Conservation (phyloP, 1,284 basidiomycete species). For the Leccinum griseonigrum region DNA sequence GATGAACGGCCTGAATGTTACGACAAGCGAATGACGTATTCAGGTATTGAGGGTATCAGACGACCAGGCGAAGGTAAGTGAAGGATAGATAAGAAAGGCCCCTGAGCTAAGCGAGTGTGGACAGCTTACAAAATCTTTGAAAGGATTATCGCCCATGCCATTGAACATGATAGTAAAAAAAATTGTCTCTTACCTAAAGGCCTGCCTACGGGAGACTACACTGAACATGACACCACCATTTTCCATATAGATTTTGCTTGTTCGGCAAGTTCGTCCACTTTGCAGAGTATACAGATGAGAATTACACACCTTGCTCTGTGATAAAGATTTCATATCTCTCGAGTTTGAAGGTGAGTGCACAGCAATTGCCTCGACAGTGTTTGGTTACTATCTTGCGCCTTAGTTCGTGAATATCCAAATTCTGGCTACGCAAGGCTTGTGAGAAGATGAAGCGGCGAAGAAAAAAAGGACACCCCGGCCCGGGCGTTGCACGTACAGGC, state of each 20-base stretch:
- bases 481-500: no score
- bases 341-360: conserved; percentile 28
- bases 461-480: neutral
- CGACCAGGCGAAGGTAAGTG: conserved; percentile 26
- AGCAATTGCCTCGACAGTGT: conserved; percentile 34
- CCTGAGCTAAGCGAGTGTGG: conserved; percentile 9
- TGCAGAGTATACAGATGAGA: conserved; percentile 20
- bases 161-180: conserved; percentile 13
- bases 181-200: conserved; percentile 1
- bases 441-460: no score
- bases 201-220: neutral
- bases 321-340: conserved; percentile 29
- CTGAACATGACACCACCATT: conserved; percentile 4
- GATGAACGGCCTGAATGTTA: neutral
- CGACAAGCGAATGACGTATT: conserved; percentile 14
- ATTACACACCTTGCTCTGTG: conserved; percentile 30
- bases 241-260: conserved; percentile 19
- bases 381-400: neutral
- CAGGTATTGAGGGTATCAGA: conserved; percentile 16
- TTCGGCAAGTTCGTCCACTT: conserved; percentile 21
- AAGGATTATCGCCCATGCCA: conserved; percentile 2
- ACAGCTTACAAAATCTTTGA: neutral
- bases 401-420: neutral
- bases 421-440: neutral
- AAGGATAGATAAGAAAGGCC: conserved; percentile 22